A percentile compares a stretch with the other conserved stretches of the same genome.
Evolutionary conservation across 116 monocot species (phyloP).

Genomic region (Cymodocea nodosa): DNA sequence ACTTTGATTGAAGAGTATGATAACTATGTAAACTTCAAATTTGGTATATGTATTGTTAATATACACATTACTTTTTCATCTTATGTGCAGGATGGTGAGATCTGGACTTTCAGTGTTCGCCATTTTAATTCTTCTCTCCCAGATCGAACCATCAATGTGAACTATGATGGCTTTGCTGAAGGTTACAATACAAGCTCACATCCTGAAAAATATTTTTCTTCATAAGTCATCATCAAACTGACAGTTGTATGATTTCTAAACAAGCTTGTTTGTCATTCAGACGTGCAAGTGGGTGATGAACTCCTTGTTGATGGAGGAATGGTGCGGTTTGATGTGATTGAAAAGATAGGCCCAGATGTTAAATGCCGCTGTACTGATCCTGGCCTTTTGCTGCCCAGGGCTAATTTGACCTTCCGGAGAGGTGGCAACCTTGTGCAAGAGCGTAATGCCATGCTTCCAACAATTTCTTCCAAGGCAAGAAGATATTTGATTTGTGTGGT

Average conservation of each 20-base stretch:
- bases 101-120: conserved; percentile 92
- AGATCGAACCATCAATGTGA: conserved; percentile 76
- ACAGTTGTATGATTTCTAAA: neutral
- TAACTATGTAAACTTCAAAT: too few relatives aligned
- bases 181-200: conserved; percentile 19
- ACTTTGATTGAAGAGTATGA: too few relatives aligned
- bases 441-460: conserved; percentile 96
- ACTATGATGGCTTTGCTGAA: conserved; percentile 96
- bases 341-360: conserved; percentile 93
- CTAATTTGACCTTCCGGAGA: conserved; percentile 86
- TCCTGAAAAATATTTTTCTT: neutral
- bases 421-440: conserved; percentile 85
- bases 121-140: conserved; percentile 65
- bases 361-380: conserved; percentile 88
- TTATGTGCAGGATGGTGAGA: conserved; percentile 64
- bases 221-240: neutral
- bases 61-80: too few relatives aligned
- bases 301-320: conserved; percentile 96
- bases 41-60: too few relatives aligned
- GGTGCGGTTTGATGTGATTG: conserved; percentile 93
- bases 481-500: neutral
- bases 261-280: conserved; percentile 23
- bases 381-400: conserved; percentile 67
- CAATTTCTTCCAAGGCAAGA: conserved; percentile 78
- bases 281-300: conserved; percentile 85